Evolutionary conservation across 73 alveolate species (phyloP).

Genomic region (Uronychia setigera): DNA sequence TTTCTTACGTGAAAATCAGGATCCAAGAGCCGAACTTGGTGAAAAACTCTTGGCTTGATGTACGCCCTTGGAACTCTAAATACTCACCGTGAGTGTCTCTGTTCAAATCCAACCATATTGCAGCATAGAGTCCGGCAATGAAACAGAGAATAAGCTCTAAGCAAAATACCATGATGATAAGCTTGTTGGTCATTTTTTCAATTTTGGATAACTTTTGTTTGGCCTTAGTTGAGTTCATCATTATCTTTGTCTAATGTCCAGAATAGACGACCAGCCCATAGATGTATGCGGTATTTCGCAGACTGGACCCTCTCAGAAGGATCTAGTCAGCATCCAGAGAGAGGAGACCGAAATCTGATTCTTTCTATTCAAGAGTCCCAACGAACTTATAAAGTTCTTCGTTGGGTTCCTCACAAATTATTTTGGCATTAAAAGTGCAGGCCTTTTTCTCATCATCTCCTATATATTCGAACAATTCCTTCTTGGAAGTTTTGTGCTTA

Average conservation of each 20-base stretch:
- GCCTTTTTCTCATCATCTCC: constrained; percentile 50
- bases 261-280: constrained; percentile 75
- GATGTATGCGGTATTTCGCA: constrained; percentile 74
- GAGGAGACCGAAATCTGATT: constrained; percentile 23
- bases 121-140: constrained; percentile 33
- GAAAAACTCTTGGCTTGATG: constrained; percentile 6
- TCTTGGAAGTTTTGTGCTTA: constrained; percentile 88
- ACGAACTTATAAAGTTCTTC: constrained; percentile 56
- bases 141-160: constrained; percentile 59
- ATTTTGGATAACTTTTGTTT: constrained; percentile 71
- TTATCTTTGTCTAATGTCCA: constrained; percentile 85
- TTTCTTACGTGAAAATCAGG: constrained; percentile 18
- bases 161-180: constrained; percentile 69
- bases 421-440: constrained; percentile 54
- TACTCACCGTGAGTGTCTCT: constrained; percentile 6
- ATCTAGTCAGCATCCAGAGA: constrained; percentile 68
- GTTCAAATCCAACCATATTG: constrained; percentile 6
- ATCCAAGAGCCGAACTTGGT: constrained; percentile 19
- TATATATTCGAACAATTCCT: constrained; percentile 33
- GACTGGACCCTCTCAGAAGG: constrained; percentile 83
- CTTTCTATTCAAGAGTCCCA: constrained; percentile 30
- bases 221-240: constrained; percentile 76
- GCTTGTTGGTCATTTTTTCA: constrained; percentile 73
- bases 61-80: not conserved
- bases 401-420: constrained; percentile 58